Base-by-base conservation (phyloP, 352 stramenopile species). In the Phytophthora macrochlamydospora region DNA sequence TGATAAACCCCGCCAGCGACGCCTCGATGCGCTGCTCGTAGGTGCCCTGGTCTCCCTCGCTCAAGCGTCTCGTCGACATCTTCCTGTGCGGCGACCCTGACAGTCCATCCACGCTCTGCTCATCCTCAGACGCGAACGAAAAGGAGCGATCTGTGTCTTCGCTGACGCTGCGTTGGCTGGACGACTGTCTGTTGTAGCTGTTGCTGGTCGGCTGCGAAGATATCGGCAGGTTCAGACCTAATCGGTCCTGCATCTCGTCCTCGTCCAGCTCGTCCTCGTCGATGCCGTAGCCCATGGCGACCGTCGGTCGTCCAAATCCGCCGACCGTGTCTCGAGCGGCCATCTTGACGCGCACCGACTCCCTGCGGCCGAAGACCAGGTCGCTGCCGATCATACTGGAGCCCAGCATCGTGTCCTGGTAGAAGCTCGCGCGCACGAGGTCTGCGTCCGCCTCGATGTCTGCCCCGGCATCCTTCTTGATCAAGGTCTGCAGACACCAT, bases 1-100 rank as follows among this genome's bases (percentile, higher is more conserved):
- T 81, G 45, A 81, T 76, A 44, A 71, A 79, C 7, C 79, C 83
- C n/a, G 75, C 71, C 14, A 92, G 60, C 13, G 79, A 89, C 18
- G 78, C 78, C 56, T 90, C 81, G 14, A 92, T 84, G 29, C 83
- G 83, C 58, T 90, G 81, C 56, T 90, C 81, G 60, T 92, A 92
- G 14, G 73, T 78, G 9, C 51, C 44, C 45, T 80, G 75, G 59
- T 80, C 71, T 33, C 76, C 73, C 30, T 84, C 76, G 62, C 76
- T 84, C 60, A 84, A 29, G 29, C 76, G 61, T 58, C 76, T 69
- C 24, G 51, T 67, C 28, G 72, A 77, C 4, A 53, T 62, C 52
- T 60, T 76, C 29, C 67, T 66, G 51, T 67, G 56, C 18, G 71
- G 55, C 13, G 59, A 76, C 2, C 59, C 62, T 18, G 75, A 69